phyloP scores from a whole-genome alignment of 2,329 filamentous ascomycete species.

The Talaromyces islandicus region DNA sequence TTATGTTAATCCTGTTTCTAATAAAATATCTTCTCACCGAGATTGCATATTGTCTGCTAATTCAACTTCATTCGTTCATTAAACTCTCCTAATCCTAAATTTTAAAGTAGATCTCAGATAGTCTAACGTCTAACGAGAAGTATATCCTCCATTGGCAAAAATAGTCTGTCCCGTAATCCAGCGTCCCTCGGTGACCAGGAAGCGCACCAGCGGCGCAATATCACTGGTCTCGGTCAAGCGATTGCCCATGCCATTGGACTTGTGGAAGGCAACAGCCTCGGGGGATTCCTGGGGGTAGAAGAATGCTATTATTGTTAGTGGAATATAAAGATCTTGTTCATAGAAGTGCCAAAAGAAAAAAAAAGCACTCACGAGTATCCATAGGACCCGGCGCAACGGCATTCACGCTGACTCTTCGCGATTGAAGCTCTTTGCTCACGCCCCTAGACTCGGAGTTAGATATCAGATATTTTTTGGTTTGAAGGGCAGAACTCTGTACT shows the following conservation, averaged over 20 bases:
- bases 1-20: neutral
- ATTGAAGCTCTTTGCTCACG: constrained; percentile 51
- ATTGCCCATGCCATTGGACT: constrained; percentile 37
- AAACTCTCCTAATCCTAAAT: neutral
- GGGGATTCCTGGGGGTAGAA: constrained; percentile 41
- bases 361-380: constrained; percentile 45
- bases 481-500: constrained; percentile 27
- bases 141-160: constrained; percentile 46
- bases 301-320: constrained; percentile 27
- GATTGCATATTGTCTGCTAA: neutral
- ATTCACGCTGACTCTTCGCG: constrained; percentile 48
- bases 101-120: neutral
- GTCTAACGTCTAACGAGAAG: constrained; percentile 20
- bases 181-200: constrained; percentile 39
- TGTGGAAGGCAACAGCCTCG: constrained; percentile 41
- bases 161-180: constrained; percentile 46
- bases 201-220: constrained; percentile 42
- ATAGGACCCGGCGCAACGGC: constrained; percentile 50
- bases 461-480: neutral
- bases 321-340: neutral
- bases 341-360: neutral
- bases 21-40: neutral
- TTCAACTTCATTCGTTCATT: neutral
- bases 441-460: constrained; percentile 18
- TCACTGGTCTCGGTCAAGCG: constrained; percentile 40